Conservation (phyloP, 768 basidiomycete genomes). For the Thelephora aurantiotincta region DNA sequence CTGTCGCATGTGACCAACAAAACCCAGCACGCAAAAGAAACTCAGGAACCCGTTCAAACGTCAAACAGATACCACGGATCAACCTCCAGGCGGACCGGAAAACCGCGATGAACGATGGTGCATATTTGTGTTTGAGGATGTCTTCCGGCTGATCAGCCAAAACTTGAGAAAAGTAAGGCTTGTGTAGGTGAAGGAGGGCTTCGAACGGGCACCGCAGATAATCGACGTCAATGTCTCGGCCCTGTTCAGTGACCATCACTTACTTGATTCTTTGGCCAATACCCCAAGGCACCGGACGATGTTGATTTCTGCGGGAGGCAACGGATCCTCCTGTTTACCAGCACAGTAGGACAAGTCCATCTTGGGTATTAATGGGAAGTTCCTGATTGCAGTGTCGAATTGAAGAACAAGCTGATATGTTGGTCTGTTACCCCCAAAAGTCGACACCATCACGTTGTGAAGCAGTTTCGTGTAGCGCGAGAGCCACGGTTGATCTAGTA, state of each 20-base stretch:
- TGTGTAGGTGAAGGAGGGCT: conserved; percentile 54
- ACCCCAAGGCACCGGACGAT: conserved; percentile 12
- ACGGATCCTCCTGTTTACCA: conserved; percentile 1
- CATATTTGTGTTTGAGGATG: conserved; percentile 44
- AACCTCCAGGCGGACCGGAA: conserved; percentile 63
- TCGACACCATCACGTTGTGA: conserved; percentile 1
- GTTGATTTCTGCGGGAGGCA: conserved; percentile 5
- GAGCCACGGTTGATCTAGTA: background rate
- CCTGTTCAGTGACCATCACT: conserved; percentile 5
- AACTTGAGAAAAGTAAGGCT: conserved; percentile 54
- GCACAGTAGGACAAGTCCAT: conserved; percentile 7
- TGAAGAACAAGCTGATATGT: background rate
- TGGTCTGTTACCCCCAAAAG: background rate
- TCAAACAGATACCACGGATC: conserved; percentile 32
- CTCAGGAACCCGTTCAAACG: conserved; percentile 25
- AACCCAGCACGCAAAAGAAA: conserved; percentile 31
- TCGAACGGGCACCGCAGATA: background rate
- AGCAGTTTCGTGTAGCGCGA: conserved; percentile 11
- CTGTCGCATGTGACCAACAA: conserved; percentile 54
- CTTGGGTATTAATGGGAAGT: background rate
- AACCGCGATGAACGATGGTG: conserved; percentile 56
- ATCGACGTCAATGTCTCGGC: conserved; percentile 7
- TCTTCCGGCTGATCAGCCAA: conserved; percentile 45
- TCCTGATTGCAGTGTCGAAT: background rate
- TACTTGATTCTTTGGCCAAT: conserved; percentile 15